These are phyloP conservation scores for Metschnikowia proteae DNA, from an alignment of 805 yeast genomes.

Conservation along the genomic window DNA sequence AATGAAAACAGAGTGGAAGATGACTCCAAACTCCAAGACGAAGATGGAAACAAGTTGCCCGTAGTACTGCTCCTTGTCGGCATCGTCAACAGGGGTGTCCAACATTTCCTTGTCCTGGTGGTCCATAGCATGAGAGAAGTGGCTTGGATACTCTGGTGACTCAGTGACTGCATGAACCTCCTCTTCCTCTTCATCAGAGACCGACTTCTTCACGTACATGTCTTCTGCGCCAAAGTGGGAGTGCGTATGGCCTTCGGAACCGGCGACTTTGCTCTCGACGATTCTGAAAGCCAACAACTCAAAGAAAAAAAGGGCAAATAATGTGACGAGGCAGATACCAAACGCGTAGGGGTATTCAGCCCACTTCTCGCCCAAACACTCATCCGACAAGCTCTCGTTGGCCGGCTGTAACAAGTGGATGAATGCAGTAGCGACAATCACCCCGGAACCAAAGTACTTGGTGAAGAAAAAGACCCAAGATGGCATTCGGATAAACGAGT, in stretches of 20 bases:
- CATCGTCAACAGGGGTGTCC: slow-evolving; percentile 32
- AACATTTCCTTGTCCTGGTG: slow-evolving; percentile 44
- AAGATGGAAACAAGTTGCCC: slow-evolving; percentile 56
- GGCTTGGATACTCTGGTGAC: slow-evolving; percentile 32
- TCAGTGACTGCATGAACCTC: slow-evolving; percentile 4
- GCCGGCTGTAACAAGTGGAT: slow-evolving; percentile 74
- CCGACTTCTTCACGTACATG: slow-evolving; percentile 28
- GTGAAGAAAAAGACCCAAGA: slow-evolving; percentile 61
- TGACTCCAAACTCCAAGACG: slow-evolving; percentile 71
- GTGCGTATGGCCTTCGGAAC: slow-evolving; percentile 28
- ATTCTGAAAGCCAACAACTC: slow-evolving; percentile 49
- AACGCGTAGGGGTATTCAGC: slow-evolving; percentile 52
- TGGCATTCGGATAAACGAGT: slow-evolving; percentile 57
- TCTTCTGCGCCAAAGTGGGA: slow-evolving; percentile 49
- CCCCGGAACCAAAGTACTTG: slow-evolving; percentile 81
- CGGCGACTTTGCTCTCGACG: slow-evolving; percentile 36
- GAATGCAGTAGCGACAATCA: slow-evolving; percentile 77
- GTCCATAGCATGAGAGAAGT: slow-evolving; percentile 41
- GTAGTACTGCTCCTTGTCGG: slow-evolving; percentile 45
- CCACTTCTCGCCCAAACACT: slow-evolving; percentile 62
- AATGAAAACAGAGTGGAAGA: slow-evolving; percentile 79
- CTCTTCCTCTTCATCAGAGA: slow-evolving; percentile 14
- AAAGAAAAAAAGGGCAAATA: slow-evolving; percentile 49
- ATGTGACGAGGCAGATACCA: slow-evolving; percentile 48
- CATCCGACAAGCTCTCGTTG: slow-evolving; percentile 48